phyloP scores from a whole-genome alignment of 2,329 filamentous ascomycete species.

The Stylonectria norvegica region DNA sequence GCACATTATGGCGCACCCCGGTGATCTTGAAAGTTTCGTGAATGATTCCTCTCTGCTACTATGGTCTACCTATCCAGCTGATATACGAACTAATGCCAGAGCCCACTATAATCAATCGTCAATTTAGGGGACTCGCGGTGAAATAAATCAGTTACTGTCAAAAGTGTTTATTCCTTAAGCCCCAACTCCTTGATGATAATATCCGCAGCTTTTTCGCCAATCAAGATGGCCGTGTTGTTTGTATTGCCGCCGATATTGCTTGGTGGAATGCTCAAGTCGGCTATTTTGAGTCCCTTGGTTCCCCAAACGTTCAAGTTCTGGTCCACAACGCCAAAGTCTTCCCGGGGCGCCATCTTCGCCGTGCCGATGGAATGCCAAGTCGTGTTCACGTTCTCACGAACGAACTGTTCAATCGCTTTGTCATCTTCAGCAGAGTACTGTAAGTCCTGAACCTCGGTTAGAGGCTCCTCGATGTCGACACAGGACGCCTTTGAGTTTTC shows the following conservation, averaged over 20 bases:
- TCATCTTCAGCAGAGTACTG: conserved; percentile 50
- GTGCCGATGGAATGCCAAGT: conserved; percentile 48
- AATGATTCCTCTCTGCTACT: too few species aligned
- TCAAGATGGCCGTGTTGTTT: conserved; percentile 44
- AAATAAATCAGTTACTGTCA: too few species aligned
- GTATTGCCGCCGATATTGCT: conserved; percentile 47
- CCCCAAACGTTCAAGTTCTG: conserved; percentile 41
- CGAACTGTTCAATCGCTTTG: conserved; percentile 43
- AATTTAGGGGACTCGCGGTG: too few species aligned
- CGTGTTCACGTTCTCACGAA: conserved; percentile 39
- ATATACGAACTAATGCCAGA: too few species aligned
- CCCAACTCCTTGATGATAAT: conserved; percentile 39
- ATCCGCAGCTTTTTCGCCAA: conserved; percentile 47
- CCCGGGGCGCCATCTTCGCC: conserved; percentile 42
- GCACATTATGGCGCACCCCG: too few species aligned
- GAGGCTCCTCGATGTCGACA: conserved; percentile 43
- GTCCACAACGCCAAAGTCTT: conserved; percentile 38
- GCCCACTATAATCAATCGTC: too few species aligned
- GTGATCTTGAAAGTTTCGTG: too few species aligned
- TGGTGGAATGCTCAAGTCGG: conserved; percentile 36
- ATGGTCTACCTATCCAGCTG: too few species aligned
- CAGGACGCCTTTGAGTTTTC: conserved; percentile 38
- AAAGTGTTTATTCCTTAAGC: too few species aligned
- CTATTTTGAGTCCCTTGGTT: conserved; percentile 39
- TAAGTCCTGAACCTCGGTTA: conserved; percentile 37